These are phyloP conservation scores for Populus simonii DNA, from an alignment of 345 rosid genomes.

Conservation along the genomic window DNA sequence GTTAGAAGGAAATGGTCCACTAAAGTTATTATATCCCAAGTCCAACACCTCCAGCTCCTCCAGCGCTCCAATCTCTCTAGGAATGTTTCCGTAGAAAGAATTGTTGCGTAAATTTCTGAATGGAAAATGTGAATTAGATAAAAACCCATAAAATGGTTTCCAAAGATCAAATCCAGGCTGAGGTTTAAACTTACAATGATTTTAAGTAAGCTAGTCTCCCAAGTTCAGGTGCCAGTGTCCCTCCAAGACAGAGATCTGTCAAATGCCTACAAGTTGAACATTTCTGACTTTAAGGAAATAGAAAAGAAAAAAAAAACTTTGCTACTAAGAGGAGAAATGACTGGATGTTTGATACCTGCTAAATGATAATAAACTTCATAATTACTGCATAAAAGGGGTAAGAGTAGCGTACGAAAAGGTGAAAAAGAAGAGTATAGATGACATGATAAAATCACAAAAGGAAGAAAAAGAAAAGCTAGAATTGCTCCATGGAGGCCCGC, in stretches of 20 bases:
- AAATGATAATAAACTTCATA: neutral
- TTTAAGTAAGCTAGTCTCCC: constrained; percentile 52
- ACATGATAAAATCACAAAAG: neutral
- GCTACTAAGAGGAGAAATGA: neutral
- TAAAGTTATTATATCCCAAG: constrained; percentile 74
- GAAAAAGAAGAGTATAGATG: neutral
- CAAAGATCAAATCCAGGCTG: neutral
- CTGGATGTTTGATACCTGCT: neutral
- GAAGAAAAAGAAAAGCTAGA: neutral
- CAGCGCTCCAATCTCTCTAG: constrained; percentile 63
- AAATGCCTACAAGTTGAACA: constrained; percentile 45
- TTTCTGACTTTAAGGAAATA: constrained; percentile 9
- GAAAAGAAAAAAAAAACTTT: neutral
- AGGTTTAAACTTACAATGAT: constrained; percentile 58
- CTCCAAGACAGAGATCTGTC: constrained; percentile 70
- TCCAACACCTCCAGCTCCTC: constrained; percentile 77
- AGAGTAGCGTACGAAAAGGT: neutral
- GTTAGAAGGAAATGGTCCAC: constrained; percentile 48
- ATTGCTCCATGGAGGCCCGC: neutral
- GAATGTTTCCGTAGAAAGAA: constrained; percentile 64
- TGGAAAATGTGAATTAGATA: constrained; percentile 7
- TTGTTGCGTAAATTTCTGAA: constrained; percentile 76
- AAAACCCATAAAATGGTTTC: neutral
- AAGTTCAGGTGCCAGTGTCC: constrained; percentile 71
- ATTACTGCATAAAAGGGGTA: neutral